Evolutionary conservation across 2,329 filamentous ascomycete species (phyloP).

Genomic region (Claviceps pazoutovae): DNA sequence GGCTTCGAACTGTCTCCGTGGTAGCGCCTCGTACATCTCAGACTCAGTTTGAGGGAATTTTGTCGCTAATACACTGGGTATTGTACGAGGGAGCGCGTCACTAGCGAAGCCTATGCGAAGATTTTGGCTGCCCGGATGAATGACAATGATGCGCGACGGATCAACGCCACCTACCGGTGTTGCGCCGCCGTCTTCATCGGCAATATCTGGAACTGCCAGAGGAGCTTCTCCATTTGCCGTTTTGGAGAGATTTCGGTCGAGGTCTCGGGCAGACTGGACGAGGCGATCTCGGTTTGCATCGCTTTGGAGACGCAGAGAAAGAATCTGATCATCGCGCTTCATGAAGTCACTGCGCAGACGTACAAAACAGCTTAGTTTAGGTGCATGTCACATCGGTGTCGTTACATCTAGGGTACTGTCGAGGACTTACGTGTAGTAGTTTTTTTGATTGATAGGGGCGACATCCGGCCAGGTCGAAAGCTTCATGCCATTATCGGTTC

Average conservation of each 20-base stretch:
- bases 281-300: constrained; percentile 76
- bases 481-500: constrained; percentile 97
- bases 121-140: constrained; percentile 93
- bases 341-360: constrained; percentile 64
- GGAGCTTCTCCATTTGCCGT: constrained; percentile 53
- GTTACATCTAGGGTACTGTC: neutral
- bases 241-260: constrained; percentile 71
- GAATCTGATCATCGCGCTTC: constrained; percentile 92
- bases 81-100: constrained; percentile 83
- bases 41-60: constrained; percentile 68
- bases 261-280: constrained; percentile 74
- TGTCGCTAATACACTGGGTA: constrained; percentile 83
- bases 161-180: constrained; percentile 48
- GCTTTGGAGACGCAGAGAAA: constrained; percentile 74
- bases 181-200: constrained; percentile 41
- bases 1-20: constrained; percentile 51
- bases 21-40: constrained; percentile 68
- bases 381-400: neutral
- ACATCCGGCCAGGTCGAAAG: constrained; percentile 88
- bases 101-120: constrained; percentile 89
- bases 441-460: constrained; percentile 94
- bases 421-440: constrained; percentile 77
- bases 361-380: constrained; percentile 7
- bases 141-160: constrained; percentile 83
- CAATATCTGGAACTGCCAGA: constrained; percentile 44